phyloP scores from a whole-genome alignment of 2,329 filamentous ascomycete genomes.

The Clarireedia monteithiana region DNA sequence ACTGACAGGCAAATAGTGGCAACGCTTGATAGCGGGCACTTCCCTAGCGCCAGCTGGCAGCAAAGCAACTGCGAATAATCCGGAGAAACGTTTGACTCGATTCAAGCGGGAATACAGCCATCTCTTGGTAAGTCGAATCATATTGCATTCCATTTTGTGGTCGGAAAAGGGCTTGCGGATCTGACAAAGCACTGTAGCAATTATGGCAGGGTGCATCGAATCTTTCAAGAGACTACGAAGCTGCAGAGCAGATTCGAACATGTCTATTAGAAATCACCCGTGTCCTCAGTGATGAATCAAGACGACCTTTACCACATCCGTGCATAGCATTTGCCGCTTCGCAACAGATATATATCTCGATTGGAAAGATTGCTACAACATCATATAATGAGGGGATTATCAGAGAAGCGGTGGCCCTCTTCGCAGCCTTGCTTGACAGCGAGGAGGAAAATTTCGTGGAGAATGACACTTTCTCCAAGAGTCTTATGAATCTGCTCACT shows the following conservation, averaged over 20 bases:
- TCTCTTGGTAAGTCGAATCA: conserved; percentile 42
- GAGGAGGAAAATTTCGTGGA: conserved; percentile 94
- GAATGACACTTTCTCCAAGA: conserved; percentile 75
- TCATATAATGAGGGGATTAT: conserved; percentile 83
- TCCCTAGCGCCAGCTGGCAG: conserved; percentile 47
- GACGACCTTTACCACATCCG: conserved; percentile 79
- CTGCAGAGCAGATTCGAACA: conserved; percentile 54
- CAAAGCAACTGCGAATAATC: conserved; percentile 55
- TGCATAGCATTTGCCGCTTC: conserved; percentile 82
- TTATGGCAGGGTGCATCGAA: conserved; percentile 56
- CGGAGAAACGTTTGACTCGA: conserved; percentile 54
- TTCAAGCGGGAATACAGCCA: conserved; percentile 61
- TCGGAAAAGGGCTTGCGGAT: neutral
- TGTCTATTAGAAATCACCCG: conserved; percentile 55
- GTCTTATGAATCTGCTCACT: conserved; percentile 78
- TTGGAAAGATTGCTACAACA: conserved; percentile 80
- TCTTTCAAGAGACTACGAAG: conserved; percentile 50
- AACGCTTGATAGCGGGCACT: conserved; percentile 56
- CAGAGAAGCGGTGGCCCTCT: conserved; percentile 75
- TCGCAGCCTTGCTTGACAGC: conserved; percentile 87
- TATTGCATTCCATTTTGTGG: neutral
- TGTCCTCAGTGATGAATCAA: conserved; percentile 82
- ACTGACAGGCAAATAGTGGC: conserved; percentile 42
- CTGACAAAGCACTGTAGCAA: conserved; percentile 32
- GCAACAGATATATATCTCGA: conserved; percentile 81